Evolutionary conservation across 306 rosid species (phyloP), one percentile per base, ranked within the genome.

Genomic region (Dalbergia oliveri): DNA sequence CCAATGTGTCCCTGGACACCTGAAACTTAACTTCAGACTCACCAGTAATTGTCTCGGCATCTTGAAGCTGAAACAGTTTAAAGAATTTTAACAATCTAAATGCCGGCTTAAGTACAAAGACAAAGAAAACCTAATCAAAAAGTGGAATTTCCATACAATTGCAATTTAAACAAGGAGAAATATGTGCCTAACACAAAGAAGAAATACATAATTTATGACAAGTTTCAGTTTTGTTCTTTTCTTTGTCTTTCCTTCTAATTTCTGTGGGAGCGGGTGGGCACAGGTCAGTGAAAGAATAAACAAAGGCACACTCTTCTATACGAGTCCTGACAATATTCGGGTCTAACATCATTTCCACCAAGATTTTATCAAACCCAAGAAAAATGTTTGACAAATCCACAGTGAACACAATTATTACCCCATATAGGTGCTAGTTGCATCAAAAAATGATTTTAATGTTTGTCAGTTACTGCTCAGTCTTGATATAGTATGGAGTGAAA

Each of bases 11-110:
- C 88, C 78, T 91, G 54, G 98, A 89, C 72, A 93, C 97, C 90
- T 95, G 98, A 87, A 93, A 95, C 83, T 95, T 93, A 49, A 93
- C 96, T 83, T 93, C 99, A 3, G 95, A 88, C 81, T 88, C 98
- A 43, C 98, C 97, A 77, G 97, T 80, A 81, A 84, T 90, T 78
- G 98, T 86, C 82, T 90, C 96, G 1, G 93, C 66, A 66, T 84
- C 96, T 85, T 91, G 96, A 82, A 91, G 98, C 99, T 95, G 94
- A 81, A 80, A 82, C 69, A 72, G 69, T 41, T 60, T 44, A 69
- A 75, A 70, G 59, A 45, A 47, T 44, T 41, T 67, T 59, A 88
- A 47, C 80, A 84, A 65, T 57, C 18, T 41, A 56, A 15, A 41
- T 62, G 60, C 26, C 23, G 51, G 69, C 19, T 47, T 23, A 83